phyloP scores from a whole-genome alignment of 2,329 filamentous ascomycete species.

The Alternaria angustiovoidea region DNA sequence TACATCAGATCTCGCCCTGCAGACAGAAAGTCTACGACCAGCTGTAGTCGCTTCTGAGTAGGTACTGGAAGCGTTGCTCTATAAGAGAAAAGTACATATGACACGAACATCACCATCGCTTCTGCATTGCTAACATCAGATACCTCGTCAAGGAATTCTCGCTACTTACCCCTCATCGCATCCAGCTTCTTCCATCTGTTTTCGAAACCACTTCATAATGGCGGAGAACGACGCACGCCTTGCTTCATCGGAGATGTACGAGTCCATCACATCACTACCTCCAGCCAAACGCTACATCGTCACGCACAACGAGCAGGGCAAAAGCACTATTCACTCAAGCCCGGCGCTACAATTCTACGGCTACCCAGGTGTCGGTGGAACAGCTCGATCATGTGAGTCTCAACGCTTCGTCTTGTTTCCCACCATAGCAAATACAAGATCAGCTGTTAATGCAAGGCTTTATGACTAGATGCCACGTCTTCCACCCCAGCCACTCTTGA shows the following conservation, averaged over 20 bases:
- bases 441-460: neutral
- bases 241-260: slow-evolving; percentile 8
- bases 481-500: slow-evolving; percentile 53
- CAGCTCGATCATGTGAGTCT: slow-evolving; percentile 3
- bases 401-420: neutral
- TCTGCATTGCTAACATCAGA: neutral
- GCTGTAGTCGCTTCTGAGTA: neutral
- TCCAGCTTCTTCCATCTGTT: neutral
- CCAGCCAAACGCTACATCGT: slow-evolving; percentile 47
- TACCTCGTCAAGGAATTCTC: neutral
- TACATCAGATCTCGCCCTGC: neutral
- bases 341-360: slow-evolving; percentile 25
- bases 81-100: neutral
- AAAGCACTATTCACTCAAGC: slow-evolving; percentile 50
- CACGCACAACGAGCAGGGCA: slow-evolving; percentile 43
- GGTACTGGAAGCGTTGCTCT: neutral
- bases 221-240: slow-evolving; percentile 14
- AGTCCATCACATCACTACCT: slow-evolving; percentile 27
- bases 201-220: slow-evolving; percentile 6
- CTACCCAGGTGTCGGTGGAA: neutral
- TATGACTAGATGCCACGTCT: slow-evolving; percentile 51
- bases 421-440: neutral
- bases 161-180: neutral
- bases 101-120: neutral
- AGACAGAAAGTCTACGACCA: neutral